Percentiles rank a stretch among this genome's conserved stretches.
These are phyloP conservation scores for Euphorbia tirucalli DNA, from an alignment of 345 rosid species.

Conservation along the genomic window DNA sequence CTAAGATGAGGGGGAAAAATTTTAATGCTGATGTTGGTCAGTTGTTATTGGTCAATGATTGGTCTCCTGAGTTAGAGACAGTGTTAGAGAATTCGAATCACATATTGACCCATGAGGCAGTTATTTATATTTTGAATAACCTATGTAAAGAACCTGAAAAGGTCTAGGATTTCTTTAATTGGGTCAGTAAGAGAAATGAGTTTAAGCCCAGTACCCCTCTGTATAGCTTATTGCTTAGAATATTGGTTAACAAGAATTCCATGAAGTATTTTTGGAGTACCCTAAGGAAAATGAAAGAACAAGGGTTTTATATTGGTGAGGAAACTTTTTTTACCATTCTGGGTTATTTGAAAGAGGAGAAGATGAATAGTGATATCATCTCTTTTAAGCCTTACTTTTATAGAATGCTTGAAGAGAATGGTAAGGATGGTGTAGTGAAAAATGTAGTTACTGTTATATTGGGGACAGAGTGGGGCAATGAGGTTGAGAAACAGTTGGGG, in stretches of 20 bases:
- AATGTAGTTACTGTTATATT: slow-evolving; percentile 39
- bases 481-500: slow-evolving; percentile 53
- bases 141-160: slow-evolving; percentile 33
- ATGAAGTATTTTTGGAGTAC: slow-evolving; percentile 66
- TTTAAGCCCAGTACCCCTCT: slow-evolving; percentile 61
- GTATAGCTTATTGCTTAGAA: slow-evolving; percentile 63
- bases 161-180: slow-evolving; percentile 58
- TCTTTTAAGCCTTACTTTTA: slow-evolving; percentile 65
- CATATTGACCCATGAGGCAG: slow-evolving; percentile 52
- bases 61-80: slow-evolving; percentile 40
- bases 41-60: slow-evolving; percentile 38
- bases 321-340: slow-evolving; percentile 54
- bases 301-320: slow-evolving; percentile 65
- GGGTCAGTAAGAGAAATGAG: slow-evolving; percentile 56
- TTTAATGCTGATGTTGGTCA: slow-evolving; percentile 58
- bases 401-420: slow-evolving; percentile 67
- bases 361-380: slow-evolving; percentile 44
- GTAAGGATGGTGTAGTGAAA: slow-evolving; percentile 39
- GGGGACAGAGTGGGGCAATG: slow-evolving; percentile 43
- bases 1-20: slow-evolving; percentile 57
- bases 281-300: slow-evolving; percentile 50
- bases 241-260: slow-evolving; percentile 43
- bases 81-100: slow-evolving; percentile 34
- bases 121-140: slow-evolving; percentile 29
- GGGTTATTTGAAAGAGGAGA: slow-evolving; percentile 43